Evolutionary conservation across 495 filamentous ascomycete genomes (phyloP).

Genomic region (Cercophora newfieldiana): DNA sequence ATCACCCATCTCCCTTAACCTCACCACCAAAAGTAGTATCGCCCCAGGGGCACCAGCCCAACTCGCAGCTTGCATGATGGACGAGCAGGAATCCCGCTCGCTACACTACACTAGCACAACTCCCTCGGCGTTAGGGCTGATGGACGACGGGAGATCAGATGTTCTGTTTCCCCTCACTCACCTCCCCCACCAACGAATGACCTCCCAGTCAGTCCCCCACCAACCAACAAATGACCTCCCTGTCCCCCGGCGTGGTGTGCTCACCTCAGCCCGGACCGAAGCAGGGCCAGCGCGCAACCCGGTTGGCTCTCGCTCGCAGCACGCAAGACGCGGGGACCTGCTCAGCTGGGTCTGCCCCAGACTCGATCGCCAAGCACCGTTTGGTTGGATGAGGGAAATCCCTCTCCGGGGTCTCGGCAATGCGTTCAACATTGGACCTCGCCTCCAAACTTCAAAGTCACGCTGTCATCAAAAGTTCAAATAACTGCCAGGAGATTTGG

Average conservation of each 20-base stretch:
- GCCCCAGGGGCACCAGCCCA: too few species aligned
- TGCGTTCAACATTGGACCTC: background rate
- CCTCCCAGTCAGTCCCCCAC: background rate
- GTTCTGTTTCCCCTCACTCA: constrained; percentile 6
- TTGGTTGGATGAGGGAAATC: background rate
- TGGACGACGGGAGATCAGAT: too few species aligned
- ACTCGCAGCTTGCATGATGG: too few species aligned
- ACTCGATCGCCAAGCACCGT: background rate
- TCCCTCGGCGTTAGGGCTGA: background rate
- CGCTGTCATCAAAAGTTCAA: background rate
- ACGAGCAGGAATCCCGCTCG: too few species aligned
- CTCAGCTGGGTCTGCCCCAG: constrained; percentile 1
- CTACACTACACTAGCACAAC: background rate
- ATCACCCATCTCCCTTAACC: background rate
- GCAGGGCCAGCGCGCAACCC: background rate
- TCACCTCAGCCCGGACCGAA: constrained; percentile 1
- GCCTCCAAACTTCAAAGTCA: background rate
- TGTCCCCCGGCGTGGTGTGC: background rate
- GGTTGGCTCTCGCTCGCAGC: background rate
- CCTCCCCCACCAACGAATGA: constrained; percentile 10
- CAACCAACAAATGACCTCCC: constrained; percentile 5
- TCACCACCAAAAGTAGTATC: background rate
- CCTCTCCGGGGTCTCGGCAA: background rate
- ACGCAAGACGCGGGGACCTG: background rate
- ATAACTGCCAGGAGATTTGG: background rate